Evolutionary conservation across 1,284 basidiomycete genomes (phyloP).

Genomic region (Cryptococcus sp.): DNA sequence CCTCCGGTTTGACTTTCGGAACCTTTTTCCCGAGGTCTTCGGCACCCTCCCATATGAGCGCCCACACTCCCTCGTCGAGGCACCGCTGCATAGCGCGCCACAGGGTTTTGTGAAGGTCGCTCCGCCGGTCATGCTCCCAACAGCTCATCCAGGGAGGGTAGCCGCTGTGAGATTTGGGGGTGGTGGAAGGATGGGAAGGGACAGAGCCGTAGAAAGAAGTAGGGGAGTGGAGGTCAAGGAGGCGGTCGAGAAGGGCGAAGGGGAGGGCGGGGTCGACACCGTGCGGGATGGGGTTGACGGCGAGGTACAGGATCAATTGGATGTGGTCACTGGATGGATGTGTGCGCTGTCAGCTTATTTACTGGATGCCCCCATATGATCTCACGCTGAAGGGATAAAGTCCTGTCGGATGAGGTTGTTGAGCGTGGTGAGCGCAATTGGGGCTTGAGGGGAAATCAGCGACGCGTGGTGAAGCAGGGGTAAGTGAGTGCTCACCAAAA

Average conservation of each 20-base stretch:
- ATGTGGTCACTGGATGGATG: conserved; percentile 26
- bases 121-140: conserved; percentile 12
- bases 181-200: conserved; percentile 12
- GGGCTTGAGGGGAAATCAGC: conserved; percentile 3
- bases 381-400: conserved; percentile 2
- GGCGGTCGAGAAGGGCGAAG: conserved; percentile 18
- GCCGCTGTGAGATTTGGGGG: not conserved
- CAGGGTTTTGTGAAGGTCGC: conserved; percentile 11
- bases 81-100: conserved; percentile 14
- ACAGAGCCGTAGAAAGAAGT: conserved; percentile 5
- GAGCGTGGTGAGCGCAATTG: conserved; percentile 14
- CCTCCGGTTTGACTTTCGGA: not conserved
- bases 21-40: not conserved
- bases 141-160: conserved; percentile 2
- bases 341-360: not conserved
- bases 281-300: conserved; percentile 2
- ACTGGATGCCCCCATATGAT: not conserved
- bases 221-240: conserved; percentile 17
- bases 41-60: conserved; percentile 20
- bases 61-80: conserved; percentile 26
- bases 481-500: conserved; percentile 9
- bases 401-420: conserved; percentile 10
- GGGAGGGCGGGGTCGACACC: conserved; percentile 8
- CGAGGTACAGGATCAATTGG: conserved; percentile 33
- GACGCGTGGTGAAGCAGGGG: not conserved